A percentile compares a stretch with the other conserved stretches of the same genome.
Conservation (phyloP, 805 yeast species). For the Danielia oregonensis region DNA sequence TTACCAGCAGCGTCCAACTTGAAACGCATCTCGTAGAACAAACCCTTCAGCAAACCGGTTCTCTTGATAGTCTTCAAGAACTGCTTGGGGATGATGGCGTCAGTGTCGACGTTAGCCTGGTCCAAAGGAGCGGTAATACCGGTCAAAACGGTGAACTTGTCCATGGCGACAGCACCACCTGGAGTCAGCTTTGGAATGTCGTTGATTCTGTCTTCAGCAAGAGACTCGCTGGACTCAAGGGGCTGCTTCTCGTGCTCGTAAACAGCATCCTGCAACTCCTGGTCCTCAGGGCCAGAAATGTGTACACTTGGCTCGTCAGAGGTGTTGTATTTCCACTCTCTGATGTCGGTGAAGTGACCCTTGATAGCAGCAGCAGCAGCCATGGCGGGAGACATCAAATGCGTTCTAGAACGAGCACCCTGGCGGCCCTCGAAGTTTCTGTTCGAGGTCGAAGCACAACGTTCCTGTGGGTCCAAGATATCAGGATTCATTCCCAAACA, state of each 20-base stretch:
- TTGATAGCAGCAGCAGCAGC: slow-evolving; percentile 97
- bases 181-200: slow-evolving; percentile 55
- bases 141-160: slow-evolving; percentile 67
- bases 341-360: slow-evolving; percentile 88
- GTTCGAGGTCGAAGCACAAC: slow-evolving; percentile 98
- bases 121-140: slow-evolving; percentile 94
- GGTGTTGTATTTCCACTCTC: slow-evolving; percentile 66
- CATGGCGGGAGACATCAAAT: slow-evolving; percentile 98
- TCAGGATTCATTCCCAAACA: slow-evolving; percentile 99
- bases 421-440: slow-evolving; percentile 99
- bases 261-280: slow-evolving; percentile 63
- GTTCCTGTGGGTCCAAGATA: slow-evolving; percentile 87
- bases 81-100: slow-evolving; percentile 98
- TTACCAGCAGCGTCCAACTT: slow-evolving; percentile 59
- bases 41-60: slow-evolving; percentile 85
- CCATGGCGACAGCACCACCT: slow-evolving; percentile 53
- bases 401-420: slow-evolving; percentile 95
- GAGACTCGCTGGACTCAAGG: slow-evolving; percentile 49
- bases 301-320: slow-evolving; percentile 58
- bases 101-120: slow-evolving; percentile 95
- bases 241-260: slow-evolving; percentile 69
- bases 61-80: slow-evolving; percentile 96
- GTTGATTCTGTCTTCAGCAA: slow-evolving; percentile 46
- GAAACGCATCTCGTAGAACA: slow-evolving; percentile 89
- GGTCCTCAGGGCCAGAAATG: slow-evolving; percentile 40